These are phyloP conservation scores for Talaromyces thailandensis DNA, from an alignment of 495 filamentous ascomycete genomes.

Conservation along the genomic window DNA sequence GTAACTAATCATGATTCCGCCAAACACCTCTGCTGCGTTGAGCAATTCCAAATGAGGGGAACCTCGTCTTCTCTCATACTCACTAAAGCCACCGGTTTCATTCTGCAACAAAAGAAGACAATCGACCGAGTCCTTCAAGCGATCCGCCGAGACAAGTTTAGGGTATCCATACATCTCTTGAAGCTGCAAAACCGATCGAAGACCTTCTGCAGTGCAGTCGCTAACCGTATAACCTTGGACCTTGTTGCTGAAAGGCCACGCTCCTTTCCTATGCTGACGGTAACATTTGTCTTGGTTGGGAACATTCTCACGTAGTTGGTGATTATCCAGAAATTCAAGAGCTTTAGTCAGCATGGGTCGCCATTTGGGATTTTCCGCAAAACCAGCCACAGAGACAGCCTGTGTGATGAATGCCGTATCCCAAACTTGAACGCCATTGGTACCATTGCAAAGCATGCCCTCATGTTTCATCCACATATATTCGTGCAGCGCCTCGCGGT, in stretches of 20 bases:
- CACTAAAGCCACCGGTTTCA: conserved; percentile 74
- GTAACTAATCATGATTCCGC: conserved; percentile 95
- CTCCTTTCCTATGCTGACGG: conserved; percentile 85
- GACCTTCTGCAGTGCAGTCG: conserved; percentile 84
- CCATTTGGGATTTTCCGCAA: conserved; percentile 70
- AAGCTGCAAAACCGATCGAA: conserved; percentile 79
- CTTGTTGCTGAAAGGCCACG: conserved; percentile 89
- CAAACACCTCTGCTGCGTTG: conserved; percentile 96
- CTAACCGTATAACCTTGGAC: conserved; percentile 91
- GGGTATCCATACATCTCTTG: conserved; percentile 75
- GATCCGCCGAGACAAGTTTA: conserved; percentile 57
- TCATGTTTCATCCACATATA: conserved; percentile 88
- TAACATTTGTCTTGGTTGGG: conserved; percentile 73
- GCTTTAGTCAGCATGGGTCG: conserved; percentile 76
- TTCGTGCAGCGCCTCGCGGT: conserved; percentile 73
- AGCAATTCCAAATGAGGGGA: conserved; percentile 70
- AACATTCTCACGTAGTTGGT: conserved; percentile 84
- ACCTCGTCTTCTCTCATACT: conserved; percentile 77
- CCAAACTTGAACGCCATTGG: conserved; percentile 95
- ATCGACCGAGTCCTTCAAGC: conserved; percentile 81
- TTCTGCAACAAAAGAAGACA: conserved; percentile 92
- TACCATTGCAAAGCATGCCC: conserved; percentile 91
- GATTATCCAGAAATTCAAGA: conserved; percentile 77
- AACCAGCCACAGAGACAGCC: conserved; percentile 65
- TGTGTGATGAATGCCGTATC: conserved; percentile 89